Conservation (phyloP, 2,329 filamentous ascomycete genomes). For the Fusarium newnesense region DNA sequence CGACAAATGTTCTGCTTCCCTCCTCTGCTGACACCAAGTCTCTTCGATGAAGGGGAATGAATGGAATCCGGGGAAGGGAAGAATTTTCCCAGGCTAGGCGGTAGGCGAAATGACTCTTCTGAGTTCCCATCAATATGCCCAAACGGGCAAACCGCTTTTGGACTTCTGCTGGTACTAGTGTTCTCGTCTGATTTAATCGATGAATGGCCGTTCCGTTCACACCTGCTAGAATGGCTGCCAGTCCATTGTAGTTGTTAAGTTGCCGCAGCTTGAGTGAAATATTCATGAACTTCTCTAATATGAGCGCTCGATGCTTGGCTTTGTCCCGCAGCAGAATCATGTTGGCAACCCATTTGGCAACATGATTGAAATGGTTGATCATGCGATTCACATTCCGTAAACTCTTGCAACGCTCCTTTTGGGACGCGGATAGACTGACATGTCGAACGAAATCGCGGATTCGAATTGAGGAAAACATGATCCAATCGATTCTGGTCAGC, state of each 20-base stretch:
- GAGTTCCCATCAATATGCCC: conserved; percentile 90
- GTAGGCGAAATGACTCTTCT: conserved; percentile 94
- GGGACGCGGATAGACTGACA: conserved; percentile 77
- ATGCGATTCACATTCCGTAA: conserved; percentile 91
- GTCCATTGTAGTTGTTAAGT: conserved; percentile 95
- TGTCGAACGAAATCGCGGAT: conserved; percentile 93
- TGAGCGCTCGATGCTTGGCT: conserved; percentile 90
- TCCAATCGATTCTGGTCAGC: conserved; percentile 95
- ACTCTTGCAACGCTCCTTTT: conserved; percentile 79
- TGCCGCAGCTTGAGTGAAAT: conserved; percentile 87
- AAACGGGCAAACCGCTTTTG: conserved; percentile 89
- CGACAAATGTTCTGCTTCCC: conserved; percentile 90
- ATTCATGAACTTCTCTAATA: conserved; percentile 95
- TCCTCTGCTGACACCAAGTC: conserved; percentile 94
- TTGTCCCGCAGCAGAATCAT: conserved; percentile 92
- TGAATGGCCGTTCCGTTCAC: conserved; percentile 90
- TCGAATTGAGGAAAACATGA: conserved; percentile 95
- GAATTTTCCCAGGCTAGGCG: conserved; percentile 98
- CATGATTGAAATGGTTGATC: conserved; percentile 91
- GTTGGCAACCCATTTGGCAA: conserved; percentile 84
- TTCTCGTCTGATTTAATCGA: conserved; percentile 81
- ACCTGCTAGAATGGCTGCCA: conserved; percentile 93
- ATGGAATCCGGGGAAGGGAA: conserved; percentile 88
- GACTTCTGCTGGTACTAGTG: conserved; percentile 75
- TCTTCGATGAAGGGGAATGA: conserved; percentile 87